Percentiles rank a stretch among this genome's conserved stretches.
These are phyloP conservation scores for Taphrina communis DNA, from an alignment of 1,139 yeast genomes.

Conservation along the genomic window DNA sequence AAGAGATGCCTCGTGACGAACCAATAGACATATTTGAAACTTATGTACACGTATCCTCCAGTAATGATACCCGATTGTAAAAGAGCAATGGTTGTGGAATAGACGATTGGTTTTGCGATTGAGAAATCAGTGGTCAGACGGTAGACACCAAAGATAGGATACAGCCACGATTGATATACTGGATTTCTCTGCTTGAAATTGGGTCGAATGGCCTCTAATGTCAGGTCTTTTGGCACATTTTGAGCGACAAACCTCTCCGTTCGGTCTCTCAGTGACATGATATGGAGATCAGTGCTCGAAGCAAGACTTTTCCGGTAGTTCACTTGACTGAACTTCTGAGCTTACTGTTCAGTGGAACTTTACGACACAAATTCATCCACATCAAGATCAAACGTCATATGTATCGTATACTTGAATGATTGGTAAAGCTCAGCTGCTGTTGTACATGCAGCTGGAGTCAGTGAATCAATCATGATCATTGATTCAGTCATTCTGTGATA, in stretches of 20 bases:
- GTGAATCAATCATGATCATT: no score
- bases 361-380: no score
- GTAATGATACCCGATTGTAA: constrained; percentile 29
- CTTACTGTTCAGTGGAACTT: no score
- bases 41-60: constrained; percentile 21
- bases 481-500: no score
- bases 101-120: constrained; percentile 15
- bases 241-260: not conserved
- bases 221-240: constrained; percentile 1
- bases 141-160: constrained; percentile 17
- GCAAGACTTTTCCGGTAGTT: no score
- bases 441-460: no score
- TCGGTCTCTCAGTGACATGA: constrained; percentile 6
- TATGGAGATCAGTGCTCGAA: no score
- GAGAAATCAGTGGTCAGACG: constrained; percentile 9
- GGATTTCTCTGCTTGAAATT: constrained; percentile 10
- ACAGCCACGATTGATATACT: constrained; percentile 22
- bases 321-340: no score
- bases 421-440: no score
- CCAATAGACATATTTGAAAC: constrained; percentile 29
- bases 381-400: no score
- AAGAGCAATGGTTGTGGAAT: constrained; percentile 17
- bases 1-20: constrained; percentile 24
- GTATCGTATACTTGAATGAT: no score
- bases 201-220: not conserved